These are phyloP conservation scores for Rhazya stricta DNA, from an alignment of 257 asterid species.

Conservation along the genomic window DNA sequence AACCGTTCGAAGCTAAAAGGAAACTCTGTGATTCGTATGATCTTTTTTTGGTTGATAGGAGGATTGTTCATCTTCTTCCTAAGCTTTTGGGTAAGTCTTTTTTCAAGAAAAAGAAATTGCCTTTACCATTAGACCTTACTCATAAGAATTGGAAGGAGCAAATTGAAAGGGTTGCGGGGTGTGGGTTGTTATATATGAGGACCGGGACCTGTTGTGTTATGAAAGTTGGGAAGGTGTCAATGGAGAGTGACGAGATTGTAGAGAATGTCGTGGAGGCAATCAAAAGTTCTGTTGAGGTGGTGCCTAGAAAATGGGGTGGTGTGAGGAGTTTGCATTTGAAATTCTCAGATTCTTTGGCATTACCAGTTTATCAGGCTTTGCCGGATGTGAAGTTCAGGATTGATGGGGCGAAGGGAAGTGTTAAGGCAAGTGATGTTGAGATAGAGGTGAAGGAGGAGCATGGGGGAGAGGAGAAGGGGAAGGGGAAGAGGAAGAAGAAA, in stretches of 20 bases:
- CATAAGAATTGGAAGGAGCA: constrained; percentile 60
- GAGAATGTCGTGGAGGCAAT: constrained; percentile 57
- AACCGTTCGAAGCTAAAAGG: constrained; percentile 69
- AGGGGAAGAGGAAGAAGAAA: constrained; percentile 44
- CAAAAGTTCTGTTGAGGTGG: constrained; percentile 43
- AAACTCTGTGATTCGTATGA: constrained; percentile 76
- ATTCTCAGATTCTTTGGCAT: constrained; percentile 58
- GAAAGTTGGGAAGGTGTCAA: constrained; percentile 65
- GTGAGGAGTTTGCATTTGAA: constrained; percentile 85
- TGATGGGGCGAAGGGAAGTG: constrained; percentile 40
- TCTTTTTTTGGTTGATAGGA: constrained; percentile 65
- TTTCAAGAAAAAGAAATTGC: constrained; percentile 80
- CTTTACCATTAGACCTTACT: constrained; percentile 68
- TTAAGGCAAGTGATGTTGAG: constrained; percentile 18
- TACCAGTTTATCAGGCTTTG: constrained; percentile 80
- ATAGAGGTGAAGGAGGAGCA: constrained; percentile 33
- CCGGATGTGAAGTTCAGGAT: constrained; percentile 73
- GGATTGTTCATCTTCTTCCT: constrained; percentile 79
- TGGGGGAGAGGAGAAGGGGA: constrained; percentile 19
- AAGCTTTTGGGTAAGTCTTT: constrained; percentile 73
- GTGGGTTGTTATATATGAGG: constrained; percentile 55
- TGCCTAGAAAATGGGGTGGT: constrained; percentile 79
- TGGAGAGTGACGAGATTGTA: constrained; percentile 58
- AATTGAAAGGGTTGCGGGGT: constrained; percentile 60
- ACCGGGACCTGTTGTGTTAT: constrained; percentile 80